phyloP scores from a whole-genome alignment of 305 asterid genomes.

The Fraxinus albicans region DNA sequence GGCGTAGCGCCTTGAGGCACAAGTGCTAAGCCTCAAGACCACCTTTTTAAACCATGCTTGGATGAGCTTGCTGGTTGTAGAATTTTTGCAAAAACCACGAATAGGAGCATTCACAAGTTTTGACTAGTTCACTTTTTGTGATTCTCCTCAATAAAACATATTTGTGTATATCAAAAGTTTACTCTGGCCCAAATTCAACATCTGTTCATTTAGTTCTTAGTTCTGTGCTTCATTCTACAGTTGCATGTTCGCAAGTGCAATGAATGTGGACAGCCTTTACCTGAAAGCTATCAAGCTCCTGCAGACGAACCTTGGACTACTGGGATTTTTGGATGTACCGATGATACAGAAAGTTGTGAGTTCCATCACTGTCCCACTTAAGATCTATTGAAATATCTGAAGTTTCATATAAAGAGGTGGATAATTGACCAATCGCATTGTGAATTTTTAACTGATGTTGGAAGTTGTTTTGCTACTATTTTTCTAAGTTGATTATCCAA shows the following conservation, averaged over 20 bases:
- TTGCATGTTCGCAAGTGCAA: slow-evolving; percentile 75
- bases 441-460: not conserved
- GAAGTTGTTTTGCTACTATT: not conserved
- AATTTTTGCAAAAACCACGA: not conserved
- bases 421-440: not conserved
- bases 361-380: slow-evolving; percentile 6
- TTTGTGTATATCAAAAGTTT: not conserved
- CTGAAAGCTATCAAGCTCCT: slow-evolving; percentile 91
- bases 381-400: slow-evolving; percentile 10
- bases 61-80: not conserved
- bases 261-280: slow-evolving; percentile 93
- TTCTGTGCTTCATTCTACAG: slow-evolving; percentile 49
- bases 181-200: not conserved
- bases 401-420: not conserved
- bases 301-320: slow-evolving; percentile 96
- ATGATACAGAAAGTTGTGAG: slow-evolving; percentile 87
- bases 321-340: slow-evolving; percentile 78
- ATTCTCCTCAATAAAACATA: not conserved
- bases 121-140: not conserved
- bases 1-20: not conserved
- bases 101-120: not conserved
- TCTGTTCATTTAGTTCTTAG: not conserved
- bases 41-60: not conserved
- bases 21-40: not conserved
- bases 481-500: not conserved